Conservation (phyloP, 208 protist genomes). For the Leishmania lainsoni region DNA sequence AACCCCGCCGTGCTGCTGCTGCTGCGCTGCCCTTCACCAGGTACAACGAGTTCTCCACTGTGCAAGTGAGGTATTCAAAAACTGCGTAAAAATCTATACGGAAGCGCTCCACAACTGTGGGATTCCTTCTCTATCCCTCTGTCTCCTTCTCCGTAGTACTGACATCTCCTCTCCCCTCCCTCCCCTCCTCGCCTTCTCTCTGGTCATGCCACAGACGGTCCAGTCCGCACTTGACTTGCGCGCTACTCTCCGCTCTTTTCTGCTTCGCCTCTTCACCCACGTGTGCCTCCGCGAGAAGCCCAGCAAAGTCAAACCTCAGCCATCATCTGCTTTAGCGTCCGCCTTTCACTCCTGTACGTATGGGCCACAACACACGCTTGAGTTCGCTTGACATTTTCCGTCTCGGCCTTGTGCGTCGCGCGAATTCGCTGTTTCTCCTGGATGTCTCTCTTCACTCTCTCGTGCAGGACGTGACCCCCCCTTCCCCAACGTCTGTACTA, state of each 20-base stretch:
- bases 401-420: too few relatives aligned
- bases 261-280: neutral
- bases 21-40: neutral
- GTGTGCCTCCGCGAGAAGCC: neutral
- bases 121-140: too few relatives aligned
- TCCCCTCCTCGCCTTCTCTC: neutral
- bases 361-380: too few relatives aligned
- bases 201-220: neutral
- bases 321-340: too few relatives aligned
- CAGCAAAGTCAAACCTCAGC: neutral
- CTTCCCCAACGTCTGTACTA: too few relatives aligned
- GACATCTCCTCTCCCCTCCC: neutral
- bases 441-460: too few relatives aligned
- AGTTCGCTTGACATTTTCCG: too few relatives aligned
- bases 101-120: too few relatives aligned
- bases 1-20: neutral
- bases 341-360: too few relatives aligned
- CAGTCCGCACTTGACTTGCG: neutral
- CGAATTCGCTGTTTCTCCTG: too few relatives aligned
- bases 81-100: too few relatives aligned
- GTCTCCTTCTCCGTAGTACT: neutral
- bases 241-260: neutral
- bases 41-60: neutral
- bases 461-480: too few relatives aligned
- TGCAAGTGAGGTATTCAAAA: neutral